phyloP scores from a whole-genome alignment of 1,139 yeast species.

The Hyphopichia pseudoburtonii region DNA sequence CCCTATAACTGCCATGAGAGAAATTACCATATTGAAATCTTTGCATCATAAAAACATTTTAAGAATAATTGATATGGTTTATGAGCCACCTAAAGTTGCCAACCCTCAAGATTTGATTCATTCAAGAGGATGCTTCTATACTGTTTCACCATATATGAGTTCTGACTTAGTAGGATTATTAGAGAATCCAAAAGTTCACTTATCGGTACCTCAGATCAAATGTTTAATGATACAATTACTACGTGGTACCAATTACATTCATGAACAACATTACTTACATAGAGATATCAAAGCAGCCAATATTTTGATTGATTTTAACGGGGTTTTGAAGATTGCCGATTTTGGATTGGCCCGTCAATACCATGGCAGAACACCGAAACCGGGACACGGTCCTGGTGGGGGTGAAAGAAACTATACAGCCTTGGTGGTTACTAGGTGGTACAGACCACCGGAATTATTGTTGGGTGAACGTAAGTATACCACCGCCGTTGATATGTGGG shows the following conservation, averaged over 20 bases:
- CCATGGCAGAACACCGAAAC: constrained; percentile 66
- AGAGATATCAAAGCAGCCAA: constrained; percentile 96
- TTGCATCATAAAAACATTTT: constrained; percentile 71
- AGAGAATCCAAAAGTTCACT: constrained; percentile 71
- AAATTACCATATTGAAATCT: constrained; percentile 77
- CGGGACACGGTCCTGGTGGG: constrained; percentile 63
- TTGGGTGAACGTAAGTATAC: constrained; percentile 85
- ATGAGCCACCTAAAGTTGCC: constrained; percentile 52
- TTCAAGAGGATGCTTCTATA: constrained; percentile 63
- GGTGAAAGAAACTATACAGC: constrained; percentile 82
- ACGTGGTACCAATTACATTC: constrained; percentile 79
- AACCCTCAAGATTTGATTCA: constrained; percentile 33
- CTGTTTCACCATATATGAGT: constrained; percentile 92
- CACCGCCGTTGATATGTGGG: constrained; percentile 96
- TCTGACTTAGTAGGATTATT: constrained; percentile 92
- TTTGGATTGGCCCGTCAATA: constrained; percentile 88
- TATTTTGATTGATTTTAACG: constrained; percentile 72
- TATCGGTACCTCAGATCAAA: constrained; percentile 71
- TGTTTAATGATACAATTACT: constrained; percentile 80
- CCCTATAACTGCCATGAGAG: constrained; percentile 94
- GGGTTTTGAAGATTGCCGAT: constrained; percentile 82
- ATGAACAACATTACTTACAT: constrained; percentile 69
- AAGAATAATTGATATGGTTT: constrained; percentile 79
- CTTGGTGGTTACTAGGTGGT: constrained; percentile 95
- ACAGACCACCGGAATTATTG: constrained; percentile 90